A percentile compares a stretch with the other conserved stretches of the same genome.
phyloP scores from a whole-genome alignment of 176 grass and related monocot genomes.

The Paspalum notatum region DNA sequence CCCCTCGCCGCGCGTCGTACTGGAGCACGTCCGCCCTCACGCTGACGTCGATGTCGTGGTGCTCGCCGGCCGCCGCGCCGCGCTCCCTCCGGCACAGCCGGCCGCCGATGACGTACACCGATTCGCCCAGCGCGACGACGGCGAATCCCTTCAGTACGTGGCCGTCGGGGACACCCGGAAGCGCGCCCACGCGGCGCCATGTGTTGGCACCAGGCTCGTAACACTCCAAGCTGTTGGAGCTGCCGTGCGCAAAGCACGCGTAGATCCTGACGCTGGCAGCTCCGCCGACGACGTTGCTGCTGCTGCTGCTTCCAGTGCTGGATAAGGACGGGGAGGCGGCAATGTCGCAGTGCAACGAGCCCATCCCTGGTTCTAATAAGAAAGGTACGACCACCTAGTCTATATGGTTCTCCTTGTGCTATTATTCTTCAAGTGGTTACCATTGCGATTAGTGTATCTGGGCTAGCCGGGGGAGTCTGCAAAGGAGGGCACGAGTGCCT shows the following conservation, averaged over 20 bases:
- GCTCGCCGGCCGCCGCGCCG: not conserved
- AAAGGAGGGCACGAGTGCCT: not conserved
- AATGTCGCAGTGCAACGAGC: constrained; percentile 45
- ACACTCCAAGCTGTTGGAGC: constrained; percentile 51
- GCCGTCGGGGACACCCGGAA: constrained; percentile 51
- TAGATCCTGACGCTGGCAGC: constrained; percentile 46
- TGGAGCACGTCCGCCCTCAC: constrained; percentile 56
- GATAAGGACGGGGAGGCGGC: constrained; percentile 34
- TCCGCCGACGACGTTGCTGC: not conserved
- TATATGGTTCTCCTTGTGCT: not conserved
- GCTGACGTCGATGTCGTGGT: constrained; percentile 44
- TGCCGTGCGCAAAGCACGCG: constrained; percentile 45
- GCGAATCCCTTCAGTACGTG: constrained; percentile 65
- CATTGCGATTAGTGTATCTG: not conserved
- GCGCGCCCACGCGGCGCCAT: constrained; percentile 45
- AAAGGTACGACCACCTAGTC: not conserved
- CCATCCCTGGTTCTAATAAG: constrained; percentile 51
- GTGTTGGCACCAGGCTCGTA: constrained; percentile 60
- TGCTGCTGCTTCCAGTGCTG: constrained; percentile 49
- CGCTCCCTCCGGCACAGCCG: constrained; percentile 49
- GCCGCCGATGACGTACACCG: constrained; percentile 61
- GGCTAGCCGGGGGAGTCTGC: constrained; percentile 40
- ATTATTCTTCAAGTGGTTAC: not conserved
- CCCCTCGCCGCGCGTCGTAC: constrained; percentile 45
- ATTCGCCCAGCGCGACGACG: constrained; percentile 46